Conservation (phyloP, 768 basidiomycete genomes). For the Leccinellum luteum region DNA sequence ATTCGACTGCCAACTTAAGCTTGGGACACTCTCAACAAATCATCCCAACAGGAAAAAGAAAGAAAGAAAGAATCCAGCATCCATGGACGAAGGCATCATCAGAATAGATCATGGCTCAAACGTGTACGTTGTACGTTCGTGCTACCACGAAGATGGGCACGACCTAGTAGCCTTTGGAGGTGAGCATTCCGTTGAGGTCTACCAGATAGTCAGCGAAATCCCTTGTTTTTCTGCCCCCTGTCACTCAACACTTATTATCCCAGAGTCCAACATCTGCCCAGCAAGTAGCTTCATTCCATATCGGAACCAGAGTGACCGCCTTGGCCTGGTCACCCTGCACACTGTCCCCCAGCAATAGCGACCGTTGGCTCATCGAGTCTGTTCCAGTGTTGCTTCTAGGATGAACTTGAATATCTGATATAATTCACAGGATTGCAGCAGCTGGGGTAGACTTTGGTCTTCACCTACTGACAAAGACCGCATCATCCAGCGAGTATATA, state of each 20-base stretch:
- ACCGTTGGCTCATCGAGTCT: slow-evolving; percentile 73
- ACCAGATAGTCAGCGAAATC: slow-evolving; percentile 54
- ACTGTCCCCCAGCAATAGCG: slow-evolving; percentile 60
- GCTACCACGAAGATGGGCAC: slow-evolving; percentile 55
- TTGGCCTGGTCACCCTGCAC: slow-evolving; percentile 76
- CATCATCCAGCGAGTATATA: slow-evolving; percentile 46
- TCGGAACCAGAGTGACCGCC: slow-evolving; percentile 69
- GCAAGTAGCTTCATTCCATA: slow-evolving; percentile 66
- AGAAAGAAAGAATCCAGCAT: not conserved
- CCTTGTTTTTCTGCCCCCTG: not conserved
- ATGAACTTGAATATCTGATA: slow-evolving; percentile 8
- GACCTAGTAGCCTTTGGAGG: slow-evolving; percentile 76
- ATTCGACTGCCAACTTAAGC: not conserved
- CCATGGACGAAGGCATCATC: slow-evolving; percentile 49
- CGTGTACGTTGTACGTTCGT: slow-evolving; percentile 62
- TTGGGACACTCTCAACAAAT: not conserved
- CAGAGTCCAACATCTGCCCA: slow-evolving; percentile 45
- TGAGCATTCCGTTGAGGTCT: slow-evolving; percentile 67
- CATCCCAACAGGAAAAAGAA: not conserved
- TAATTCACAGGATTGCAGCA: slow-evolving; percentile 54
- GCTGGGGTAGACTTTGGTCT: slow-evolving; percentile 70
- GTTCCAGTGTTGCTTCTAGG: slow-evolving; percentile 18
- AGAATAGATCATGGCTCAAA: slow-evolving; percentile 57
- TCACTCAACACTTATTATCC: slow-evolving; percentile 9
- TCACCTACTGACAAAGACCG: slow-evolving; percentile 62